These are phyloP conservation scores for Capronia epimyces DNA, from an alignment of 2,329 filamentous ascomycete genomes.

Conservation along the genomic window DNA sequence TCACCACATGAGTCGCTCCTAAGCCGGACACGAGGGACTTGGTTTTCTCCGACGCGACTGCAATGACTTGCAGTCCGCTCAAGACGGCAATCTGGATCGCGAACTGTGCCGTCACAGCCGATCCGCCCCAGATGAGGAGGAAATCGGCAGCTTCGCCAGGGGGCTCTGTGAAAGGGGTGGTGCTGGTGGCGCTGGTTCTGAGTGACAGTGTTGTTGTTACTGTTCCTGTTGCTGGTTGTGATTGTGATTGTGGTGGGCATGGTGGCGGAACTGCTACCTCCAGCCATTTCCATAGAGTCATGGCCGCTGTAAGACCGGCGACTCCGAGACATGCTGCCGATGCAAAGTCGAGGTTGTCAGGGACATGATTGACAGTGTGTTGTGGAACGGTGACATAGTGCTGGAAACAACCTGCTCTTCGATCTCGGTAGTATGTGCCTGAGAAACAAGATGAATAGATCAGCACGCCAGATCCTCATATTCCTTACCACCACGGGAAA, in stretches of 20 bases:
- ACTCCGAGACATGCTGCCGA: slow-evolving; percentile 40
- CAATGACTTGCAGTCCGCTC: slow-evolving; percentile 36
- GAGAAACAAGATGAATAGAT: not conserved
- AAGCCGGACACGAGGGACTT: slow-evolving; percentile 30
- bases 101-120: slow-evolving; percentile 41
- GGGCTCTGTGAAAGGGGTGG: too few relatives aligned
- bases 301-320: slow-evolving; percentile 39
- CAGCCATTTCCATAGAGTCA: slow-evolving; percentile 42
- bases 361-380: slow-evolving; percentile 41
- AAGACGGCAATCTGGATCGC: slow-evolving; percentile 38
- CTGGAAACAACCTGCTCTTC: slow-evolving; percentile 42
- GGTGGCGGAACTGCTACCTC: slow-evolving; percentile 31
- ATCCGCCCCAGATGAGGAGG: slow-evolving; percentile 42
- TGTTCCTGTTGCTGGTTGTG: too few relatives aligned
- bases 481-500: not conserved
- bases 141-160: slow-evolving; percentile 27
- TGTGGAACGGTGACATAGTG: slow-evolving; percentile 40
- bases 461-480: not conserved
- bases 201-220: too few relatives aligned
- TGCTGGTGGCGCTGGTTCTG: too few relatives aligned
- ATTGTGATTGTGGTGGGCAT: slow-evolving; percentile 14
- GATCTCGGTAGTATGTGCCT: slow-evolving; percentile 40
- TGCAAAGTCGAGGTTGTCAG: slow-evolving; percentile 33
- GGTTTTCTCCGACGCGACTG: slow-evolving; percentile 35
- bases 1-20: slow-evolving; percentile 17